Base-by-base conservation (phyloP, 2,329 filamentous ascomycete species). In the Thielaviopsis cerberus region DNA sequence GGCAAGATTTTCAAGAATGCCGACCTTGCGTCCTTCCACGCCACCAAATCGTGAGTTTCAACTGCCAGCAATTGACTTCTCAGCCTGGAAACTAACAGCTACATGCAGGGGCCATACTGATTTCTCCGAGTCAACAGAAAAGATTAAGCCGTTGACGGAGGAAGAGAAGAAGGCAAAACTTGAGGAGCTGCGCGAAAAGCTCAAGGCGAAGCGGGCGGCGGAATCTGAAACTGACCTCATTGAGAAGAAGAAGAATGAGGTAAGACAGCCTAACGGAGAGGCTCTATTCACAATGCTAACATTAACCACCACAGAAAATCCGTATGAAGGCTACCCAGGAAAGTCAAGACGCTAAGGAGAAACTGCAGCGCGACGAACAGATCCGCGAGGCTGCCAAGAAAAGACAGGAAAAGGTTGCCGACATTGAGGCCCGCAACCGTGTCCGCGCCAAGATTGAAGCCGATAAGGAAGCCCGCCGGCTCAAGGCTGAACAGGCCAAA, bases 401-500 rank as follows among this genome's bases (percentile, higher is more conserved):
- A 75, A 83, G 84, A 57, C 80, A 84, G 66, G 92, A 98, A 73
- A 96, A 96, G 74, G 73, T 80, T 50, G 88, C 85, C 17, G 92
- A 97, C 57, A 70, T 85, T 8, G 88, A 88, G 51, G 91, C 88
- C 11, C 92, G 91, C 75, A 87, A 85, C 70, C 81, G 86, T 37
- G 91, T 96, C 69, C 85, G 89, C 72, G 90, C 88, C 59, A 90
- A 90, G 76, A 95, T 98, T 63, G 90, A 92, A 64, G 90, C 86
- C 15, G 90, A 97, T 73, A 96, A 94, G 75, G 86, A 88, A 64
- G 89, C 91, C 66, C 82, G 92, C 57, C 83, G 86, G 63, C 78
- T 85, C 63, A 94, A 92, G 69, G 84, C 88, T 2, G 92, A 95
- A 66, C 76, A 81, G 59, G 86, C 88, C 64, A 94, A 91, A 72